Evolutionary conservation across 306 rosid species (phyloP).

Genomic region (Ceratonia siliqua): DNA sequence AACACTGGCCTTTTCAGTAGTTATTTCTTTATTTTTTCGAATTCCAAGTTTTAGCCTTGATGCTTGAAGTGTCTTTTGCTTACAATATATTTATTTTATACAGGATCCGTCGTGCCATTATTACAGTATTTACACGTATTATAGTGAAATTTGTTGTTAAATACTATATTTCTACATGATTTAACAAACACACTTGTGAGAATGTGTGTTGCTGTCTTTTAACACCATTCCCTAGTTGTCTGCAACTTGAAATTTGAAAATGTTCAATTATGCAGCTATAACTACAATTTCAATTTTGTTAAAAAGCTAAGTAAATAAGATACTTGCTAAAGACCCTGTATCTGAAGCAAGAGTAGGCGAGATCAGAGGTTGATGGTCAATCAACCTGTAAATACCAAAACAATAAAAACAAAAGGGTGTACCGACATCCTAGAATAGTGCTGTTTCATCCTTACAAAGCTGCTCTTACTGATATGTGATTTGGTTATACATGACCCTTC

Average conservation of each 20-base stretch:
- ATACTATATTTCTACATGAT: background rate
- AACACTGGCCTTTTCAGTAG: background rate
- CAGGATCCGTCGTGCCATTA: background rate
- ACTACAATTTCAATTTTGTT: background rate
- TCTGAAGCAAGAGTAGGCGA: too few relatives aligned
- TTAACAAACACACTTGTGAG: background rate
- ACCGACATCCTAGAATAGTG: too few relatives aligned
- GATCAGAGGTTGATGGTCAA: too few relatives aligned
- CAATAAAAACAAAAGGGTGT: too few relatives aligned
- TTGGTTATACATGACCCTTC: too few relatives aligned
- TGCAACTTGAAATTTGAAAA: background rate
- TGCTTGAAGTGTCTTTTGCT: background rate
- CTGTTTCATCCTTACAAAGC: too few relatives aligned
- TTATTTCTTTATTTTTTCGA: slow-evolving; percentile 16
- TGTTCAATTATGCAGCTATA: background rate
- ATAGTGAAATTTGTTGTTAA: background rate
- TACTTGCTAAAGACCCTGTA: too few relatives aligned
- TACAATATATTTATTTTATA: too few relatives aligned
- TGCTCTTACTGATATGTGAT: too few relatives aligned
- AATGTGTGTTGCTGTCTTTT: background rate
- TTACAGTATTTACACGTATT: background rate
- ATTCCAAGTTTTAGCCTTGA: background rate
- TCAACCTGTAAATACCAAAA: too few relatives aligned
- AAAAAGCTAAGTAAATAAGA: too few relatives aligned
- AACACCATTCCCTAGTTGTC: background rate